Evolutionary conservation across 257 asterid species (phyloP).

Genomic region (Solanum pinnatisectum): DNA sequence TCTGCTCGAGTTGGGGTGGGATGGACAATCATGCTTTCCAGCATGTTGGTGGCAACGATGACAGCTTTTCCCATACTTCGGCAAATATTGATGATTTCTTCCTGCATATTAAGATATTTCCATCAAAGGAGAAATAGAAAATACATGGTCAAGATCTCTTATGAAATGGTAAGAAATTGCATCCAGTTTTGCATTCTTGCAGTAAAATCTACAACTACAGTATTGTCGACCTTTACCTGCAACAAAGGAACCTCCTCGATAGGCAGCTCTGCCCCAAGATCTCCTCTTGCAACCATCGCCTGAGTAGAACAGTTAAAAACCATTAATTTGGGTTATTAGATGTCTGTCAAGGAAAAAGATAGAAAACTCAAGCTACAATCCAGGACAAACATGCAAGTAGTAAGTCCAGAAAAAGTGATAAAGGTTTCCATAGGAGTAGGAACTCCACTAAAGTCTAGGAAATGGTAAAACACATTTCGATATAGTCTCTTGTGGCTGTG

Average conservation of each 20-base stretch:
- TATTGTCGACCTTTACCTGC: conserved; percentile 47
- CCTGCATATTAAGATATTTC: conserved; percentile 32
- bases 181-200: background rate
- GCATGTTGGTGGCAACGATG: conserved; percentile 98
- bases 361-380: background rate
- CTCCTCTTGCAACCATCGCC: conserved; percentile 99
- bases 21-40: conserved; percentile 97
- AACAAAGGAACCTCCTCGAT: conserved; percentile 92
- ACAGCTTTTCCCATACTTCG: conserved; percentile 99
- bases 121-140: background rate
- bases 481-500: background rate
- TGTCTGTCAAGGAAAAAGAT: background rate
- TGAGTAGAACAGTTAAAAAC: conserved; percentile 12
- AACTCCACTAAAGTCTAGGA: background rate
- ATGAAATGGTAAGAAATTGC: background rate
- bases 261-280: conserved; percentile 96
- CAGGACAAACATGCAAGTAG: background rate
- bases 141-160: background rate
- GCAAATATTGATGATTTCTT: conserved; percentile 79
- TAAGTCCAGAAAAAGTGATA: background rate
- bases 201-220: background rate
- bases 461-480: background rate
- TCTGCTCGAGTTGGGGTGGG: conserved; percentile 99
- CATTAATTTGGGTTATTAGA: conserved; percentile 1
- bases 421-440: background rate